Conservation (phyloP, 2,329 filamentous ascomycete genomes). For the Neocatenulostroma microsporum region DNA sequence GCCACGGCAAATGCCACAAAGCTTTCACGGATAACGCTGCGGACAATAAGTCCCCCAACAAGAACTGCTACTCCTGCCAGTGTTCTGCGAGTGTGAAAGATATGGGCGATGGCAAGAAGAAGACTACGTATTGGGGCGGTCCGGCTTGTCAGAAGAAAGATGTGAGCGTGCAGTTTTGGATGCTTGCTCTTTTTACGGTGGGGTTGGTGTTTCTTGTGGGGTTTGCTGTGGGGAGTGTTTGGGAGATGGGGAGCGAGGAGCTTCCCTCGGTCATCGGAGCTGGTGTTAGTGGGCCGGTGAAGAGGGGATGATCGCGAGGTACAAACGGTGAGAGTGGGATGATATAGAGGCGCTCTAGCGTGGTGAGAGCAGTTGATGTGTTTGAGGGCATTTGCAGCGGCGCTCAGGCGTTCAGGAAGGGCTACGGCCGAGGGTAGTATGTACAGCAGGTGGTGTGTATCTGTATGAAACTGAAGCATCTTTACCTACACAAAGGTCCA, state of each 20-base stretch:
- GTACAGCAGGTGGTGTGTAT: too few relatives aligned
- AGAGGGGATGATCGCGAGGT: too few relatives aligned
- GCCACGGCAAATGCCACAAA: constrained; percentile 68
- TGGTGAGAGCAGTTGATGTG: too few relatives aligned
- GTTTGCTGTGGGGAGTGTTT: constrained; percentile 70
- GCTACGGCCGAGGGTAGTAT: too few relatives aligned
- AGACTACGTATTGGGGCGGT: constrained; percentile 72
- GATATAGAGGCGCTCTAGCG: too few relatives aligned
- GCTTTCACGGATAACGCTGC: constrained; percentile 50
- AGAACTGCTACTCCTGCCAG: constrained; percentile 67
- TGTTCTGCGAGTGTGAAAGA: constrained; percentile 57
- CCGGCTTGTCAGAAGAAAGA: constrained; percentile 85
- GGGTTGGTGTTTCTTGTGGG: constrained; percentile 59
- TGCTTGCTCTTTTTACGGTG: constrained; percentile 69
- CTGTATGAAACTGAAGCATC: too few relatives aligned
- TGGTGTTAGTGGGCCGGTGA: constrained; percentile 62
- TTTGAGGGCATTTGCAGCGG: too few relatives aligned
- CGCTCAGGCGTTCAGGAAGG: too few relatives aligned
- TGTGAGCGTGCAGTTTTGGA: constrained; percentile 79
- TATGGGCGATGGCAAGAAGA: constrained; percentile 44
- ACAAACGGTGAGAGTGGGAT: too few relatives aligned
- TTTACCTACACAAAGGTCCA: too few relatives aligned
- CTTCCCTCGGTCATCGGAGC: constrained; percentile 93
- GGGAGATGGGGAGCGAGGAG: constrained; percentile 75
- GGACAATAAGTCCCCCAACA: constrained; percentile 26